Percentiles rank a stretch among this genome's conserved stretches.
Evolutionary conservation across 2,329 filamentous ascomycete genomes (phyloP).

Genomic region (Aciculosporium take): DNA sequence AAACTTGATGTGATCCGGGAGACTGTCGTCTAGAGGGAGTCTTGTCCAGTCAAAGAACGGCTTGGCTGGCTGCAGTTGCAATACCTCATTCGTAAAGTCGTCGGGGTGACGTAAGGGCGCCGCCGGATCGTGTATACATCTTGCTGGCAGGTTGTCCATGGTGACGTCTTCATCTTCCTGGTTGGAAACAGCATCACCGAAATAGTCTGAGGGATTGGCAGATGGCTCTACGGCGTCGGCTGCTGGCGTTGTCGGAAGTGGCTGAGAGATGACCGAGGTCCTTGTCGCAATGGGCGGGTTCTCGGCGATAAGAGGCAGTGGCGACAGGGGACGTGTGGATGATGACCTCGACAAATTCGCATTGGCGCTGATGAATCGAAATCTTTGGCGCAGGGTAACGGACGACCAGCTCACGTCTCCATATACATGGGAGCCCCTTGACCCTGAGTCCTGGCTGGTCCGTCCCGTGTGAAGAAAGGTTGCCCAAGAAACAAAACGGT

Average conservation of each 20-base stretch:
- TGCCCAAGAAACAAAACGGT: conserved; percentile 56
- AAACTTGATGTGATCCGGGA: conserved; percentile 60
- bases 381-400: conserved; percentile 52
- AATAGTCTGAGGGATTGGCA: conserved; percentile 26
- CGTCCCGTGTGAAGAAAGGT: conserved; percentile 39
- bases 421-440: conserved; percentile 42
- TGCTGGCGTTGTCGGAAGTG: conserved; percentile 20
- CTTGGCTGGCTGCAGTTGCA: conserved; percentile 14
- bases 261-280: conserved; percentile 13
- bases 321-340: conserved; percentile 24
- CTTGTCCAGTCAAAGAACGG: conserved; percentile 63
- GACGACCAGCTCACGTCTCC: conserved; percentile 56
- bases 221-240: conserved; percentile 12
- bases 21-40: conserved; percentile 45
- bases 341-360: conserved; percentile 14
- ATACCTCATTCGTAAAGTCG: conserved; percentile 27
- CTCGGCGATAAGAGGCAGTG: conserved; percentile 23
- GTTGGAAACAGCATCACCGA: conserved; percentile 19
- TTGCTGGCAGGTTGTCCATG: background rate
- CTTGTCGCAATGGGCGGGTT: conserved; percentile 12
- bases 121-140: conserved; percentile 7
- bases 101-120: conserved; percentile 22
- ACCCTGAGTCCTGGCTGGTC: conserved; percentile 34
- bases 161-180: conserved; percentile 3
- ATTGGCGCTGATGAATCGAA: conserved; percentile 53